Evolutionary conservation across 495 filamentous ascomycete species (phyloP), one percentile per base, ranked within the genome.

Genomic region (Mytilinidion resinicola): DNA sequence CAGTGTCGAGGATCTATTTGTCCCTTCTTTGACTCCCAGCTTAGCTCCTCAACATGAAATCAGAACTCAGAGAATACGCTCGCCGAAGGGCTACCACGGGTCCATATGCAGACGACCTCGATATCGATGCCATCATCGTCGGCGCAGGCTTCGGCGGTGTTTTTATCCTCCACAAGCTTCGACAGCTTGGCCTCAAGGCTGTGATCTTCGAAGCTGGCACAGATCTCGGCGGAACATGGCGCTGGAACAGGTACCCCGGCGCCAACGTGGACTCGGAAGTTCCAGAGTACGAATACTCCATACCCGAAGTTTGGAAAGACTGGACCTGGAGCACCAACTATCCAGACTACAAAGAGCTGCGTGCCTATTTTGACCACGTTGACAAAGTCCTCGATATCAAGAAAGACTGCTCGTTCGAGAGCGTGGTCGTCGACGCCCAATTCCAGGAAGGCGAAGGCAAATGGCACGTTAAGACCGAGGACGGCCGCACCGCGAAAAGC

Each of bases 311-410:
- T 10, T 76, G 67, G 55, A 65, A 73, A 61, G 64, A 73, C 14
- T 84, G 75, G 77, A 77, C 72, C n/a, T 86, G 78, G 78, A 66
- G 66, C 0, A 70, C 67, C 33, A 75, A 76, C 42, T 86, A 81
- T 57, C 82, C 82, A 0, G 66, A 65, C 21, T 75, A 74, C 41
- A 46, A 70, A 6, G 79, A 86, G 52, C 63, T 85, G 3, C 70
- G 72, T 8, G 61, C 47, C 1, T 86, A 86, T 67, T 84, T 85
- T 56, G 69, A 76, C 19, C 80, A 83, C 60, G 74, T 80, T 7
- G 80, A 79, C n/a, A 71, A 78, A 19, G 69, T 73, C 4, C 58
- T 79, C 14, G 65, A 76, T 15, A 61, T 85, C 36, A 74, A 67
- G 21, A 81, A 79, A 41, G 80, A 85, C 55, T 71, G 65, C 43